Evolutionary conservation across 176 grass and related monocot genomes (phyloP).

Genomic region (Calamus simplicifolius): DNA sequence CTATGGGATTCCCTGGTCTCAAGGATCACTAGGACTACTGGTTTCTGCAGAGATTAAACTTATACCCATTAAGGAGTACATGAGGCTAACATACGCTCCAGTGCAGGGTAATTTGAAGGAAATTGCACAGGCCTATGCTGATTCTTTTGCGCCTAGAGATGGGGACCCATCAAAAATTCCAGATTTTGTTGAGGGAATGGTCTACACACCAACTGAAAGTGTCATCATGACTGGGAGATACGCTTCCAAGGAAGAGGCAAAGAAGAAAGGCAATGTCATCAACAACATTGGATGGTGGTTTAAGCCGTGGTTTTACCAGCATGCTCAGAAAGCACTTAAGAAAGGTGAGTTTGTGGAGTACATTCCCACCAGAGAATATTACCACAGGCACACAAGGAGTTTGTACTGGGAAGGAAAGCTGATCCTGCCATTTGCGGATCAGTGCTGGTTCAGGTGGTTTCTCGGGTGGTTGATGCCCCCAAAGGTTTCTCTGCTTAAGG

Average conservation of each 20-base stretch:
- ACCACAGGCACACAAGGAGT: slow-evolving; percentile 88
- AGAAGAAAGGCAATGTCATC: slow-evolving; percentile 90
- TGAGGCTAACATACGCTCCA: slow-evolving; percentile 70
- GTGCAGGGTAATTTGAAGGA: slow-evolving; percentile 49
- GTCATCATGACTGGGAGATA: slow-evolving; percentile 92
- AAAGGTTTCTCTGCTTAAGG: slow-evolving; percentile 92
- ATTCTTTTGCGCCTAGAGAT: slow-evolving; percentile 67
- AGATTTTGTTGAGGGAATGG: slow-evolving; percentile 90
- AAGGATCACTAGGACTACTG: slow-evolving; percentile 80
- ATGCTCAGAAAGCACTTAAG: slow-evolving; percentile 62
- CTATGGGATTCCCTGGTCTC: slow-evolving; percentile 86
- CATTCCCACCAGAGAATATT: slow-evolving; percentile 86
- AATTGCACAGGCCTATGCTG: slow-evolving; percentile 56
- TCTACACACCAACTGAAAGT: slow-evolving; percentile 56
- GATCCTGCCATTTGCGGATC: slow-evolving; percentile 81
- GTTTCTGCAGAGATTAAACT: slow-evolving; percentile 89
- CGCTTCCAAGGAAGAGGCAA: slow-evolving; percentile 90
- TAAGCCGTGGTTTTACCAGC: slow-evolving; percentile 96
- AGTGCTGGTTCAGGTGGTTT: slow-evolving; percentile 91
- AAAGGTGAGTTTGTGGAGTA: slow-evolving; percentile 97
- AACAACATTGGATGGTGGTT: slow-evolving; percentile 91
- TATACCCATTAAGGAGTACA: slow-evolving; percentile 87
- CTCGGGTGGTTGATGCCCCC: slow-evolving; percentile 94
- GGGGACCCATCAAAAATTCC: slow-evolving; percentile 76
- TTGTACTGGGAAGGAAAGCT: slow-evolving; percentile 97